Conservation (phyloP, 1,284 basidiomycete genomes). For the Sutorius eximius region DNA sequence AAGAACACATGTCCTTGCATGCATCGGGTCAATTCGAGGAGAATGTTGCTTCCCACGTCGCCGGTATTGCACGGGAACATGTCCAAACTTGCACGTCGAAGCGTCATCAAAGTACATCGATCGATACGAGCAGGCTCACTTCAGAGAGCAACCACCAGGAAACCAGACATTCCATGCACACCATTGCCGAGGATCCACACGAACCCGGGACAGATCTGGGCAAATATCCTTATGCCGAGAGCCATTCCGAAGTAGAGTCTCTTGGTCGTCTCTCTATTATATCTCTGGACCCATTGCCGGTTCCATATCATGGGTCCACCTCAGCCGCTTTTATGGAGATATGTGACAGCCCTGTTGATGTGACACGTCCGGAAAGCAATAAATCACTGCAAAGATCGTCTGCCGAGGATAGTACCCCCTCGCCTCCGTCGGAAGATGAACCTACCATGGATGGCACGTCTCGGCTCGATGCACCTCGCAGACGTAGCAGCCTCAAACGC, state of each 20-base stretch:
- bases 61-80: constrained; percentile 16
- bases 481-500: constrained; percentile 64
- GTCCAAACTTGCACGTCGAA: constrained; percentile 10
- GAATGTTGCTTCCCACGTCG: constrained; percentile 6
- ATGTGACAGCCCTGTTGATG: constrained; percentile 34
- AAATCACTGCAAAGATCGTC: constrained; percentile 10
- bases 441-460: constrained; percentile 20
- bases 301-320: constrained; percentile 37
- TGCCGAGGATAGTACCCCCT: constrained; percentile 26
- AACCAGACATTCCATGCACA: constrained; percentile 29
- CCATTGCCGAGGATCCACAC: constrained; percentile 30
- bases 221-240: constrained; percentile 19
- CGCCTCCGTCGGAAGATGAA: constrained; percentile 36
- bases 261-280: constrained; percentile 25
- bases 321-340: constrained; percentile 35
- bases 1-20: constrained; percentile 21
- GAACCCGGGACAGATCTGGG: constrained; percentile 17
- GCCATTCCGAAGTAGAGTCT: constrained; percentile 28
- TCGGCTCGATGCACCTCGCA: constrained; percentile 36
- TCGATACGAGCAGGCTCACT: constrained; percentile 16
- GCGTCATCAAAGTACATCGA: constrained; percentile 12
- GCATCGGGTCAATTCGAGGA: constrained; percentile 19
- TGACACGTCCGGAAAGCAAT: constrained; percentile 8
- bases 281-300: constrained; percentile 34
- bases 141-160: constrained; percentile 22